Percentiles rank a stretch among this genome's conserved stretches.
Evolutionary conservation across 768 basidiomycete genomes (phyloP).

Genomic region (Galerina marginata): DNA sequence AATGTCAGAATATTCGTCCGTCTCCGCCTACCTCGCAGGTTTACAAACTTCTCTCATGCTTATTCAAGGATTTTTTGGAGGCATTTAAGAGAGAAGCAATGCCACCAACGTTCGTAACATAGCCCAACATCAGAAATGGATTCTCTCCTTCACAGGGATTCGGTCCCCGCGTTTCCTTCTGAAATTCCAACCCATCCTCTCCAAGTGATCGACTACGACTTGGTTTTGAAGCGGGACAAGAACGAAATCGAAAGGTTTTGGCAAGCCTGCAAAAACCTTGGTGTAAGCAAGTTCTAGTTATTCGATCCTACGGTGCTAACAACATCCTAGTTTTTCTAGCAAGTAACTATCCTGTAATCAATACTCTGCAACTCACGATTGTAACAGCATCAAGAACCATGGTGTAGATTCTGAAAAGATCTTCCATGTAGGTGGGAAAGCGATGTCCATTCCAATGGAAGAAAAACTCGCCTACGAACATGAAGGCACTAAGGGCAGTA

Average conservation of each 20-base stretch:
- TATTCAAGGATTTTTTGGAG: too few relatives aligned
- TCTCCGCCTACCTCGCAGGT: too few relatives aligned
- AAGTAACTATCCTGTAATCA: not conserved
- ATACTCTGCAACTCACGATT: not conserved
- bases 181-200: not conserved
- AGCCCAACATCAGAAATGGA: not conserved
- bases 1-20: too few relatives aligned
- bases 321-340: not conserved
- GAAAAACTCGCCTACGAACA: constrained; percentile 2
- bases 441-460: not conserved
- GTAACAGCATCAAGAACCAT: not conserved
- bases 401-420: not conserved
- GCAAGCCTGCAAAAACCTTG: not conserved
- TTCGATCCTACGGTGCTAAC: not conserved
- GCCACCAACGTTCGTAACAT: not conserved
- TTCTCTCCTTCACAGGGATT: not conserved
- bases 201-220: not conserved
- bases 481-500: not conserved
- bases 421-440: not conserved
- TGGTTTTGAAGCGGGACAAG: not conserved
- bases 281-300: not conserved
- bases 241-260: not conserved
- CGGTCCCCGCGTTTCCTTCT: not conserved
- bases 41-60: too few relatives aligned
- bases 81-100: not conserved